Evolutionary conservation across 352 stramenopile species (phyloP).

Genomic region (Phytopythium sindhum): DNA sequence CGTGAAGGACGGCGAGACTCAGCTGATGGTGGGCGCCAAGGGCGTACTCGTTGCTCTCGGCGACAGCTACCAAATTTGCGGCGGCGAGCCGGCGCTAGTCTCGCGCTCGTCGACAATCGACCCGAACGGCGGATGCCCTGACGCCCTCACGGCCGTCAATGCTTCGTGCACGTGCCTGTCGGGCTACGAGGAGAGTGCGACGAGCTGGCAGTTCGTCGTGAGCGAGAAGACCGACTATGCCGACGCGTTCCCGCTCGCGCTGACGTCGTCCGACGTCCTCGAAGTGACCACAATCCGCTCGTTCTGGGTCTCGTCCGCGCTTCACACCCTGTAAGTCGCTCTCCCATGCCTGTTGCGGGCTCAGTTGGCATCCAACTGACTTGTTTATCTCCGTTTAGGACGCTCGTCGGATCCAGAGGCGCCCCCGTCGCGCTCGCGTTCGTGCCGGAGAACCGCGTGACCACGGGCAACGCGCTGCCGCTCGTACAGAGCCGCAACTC

Average conservation of each 20-base stretch:
- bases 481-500: conserved; percentile 22
- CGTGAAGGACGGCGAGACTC: conserved; percentile 30
- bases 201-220: conserved; percentile 26
- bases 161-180: conserved; percentile 41
- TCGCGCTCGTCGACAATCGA: conserved; percentile 23
- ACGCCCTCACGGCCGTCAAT: conserved; percentile 29
- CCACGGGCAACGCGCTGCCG: conserved; percentile 12
- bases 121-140: conserved; percentile 31
- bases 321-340: conserved; percentile 19
- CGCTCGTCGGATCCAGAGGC: conserved; percentile 16
- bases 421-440: conserved; percentile 20
- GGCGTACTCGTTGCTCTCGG: conserved; percentile 1
- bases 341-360: background rate
- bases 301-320: conserved; percentile 26
- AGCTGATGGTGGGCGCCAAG: conserved; percentile 22
- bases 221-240: conserved; percentile 15
- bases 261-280: conserved; percentile 20
- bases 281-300: conserved; percentile 24
- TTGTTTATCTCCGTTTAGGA: background rate
- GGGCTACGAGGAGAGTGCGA: conserved; percentile 18
- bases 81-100: conserved; percentile 24
- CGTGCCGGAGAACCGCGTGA: conserved; percentile 22
- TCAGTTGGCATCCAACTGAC: background rate
- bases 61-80: conserved; percentile 21
- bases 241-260: conserved; percentile 15